Evolutionary conservation across 1,284 basidiomycete species (phyloP).

Genomic region (Agaricales sp.): DNA sequence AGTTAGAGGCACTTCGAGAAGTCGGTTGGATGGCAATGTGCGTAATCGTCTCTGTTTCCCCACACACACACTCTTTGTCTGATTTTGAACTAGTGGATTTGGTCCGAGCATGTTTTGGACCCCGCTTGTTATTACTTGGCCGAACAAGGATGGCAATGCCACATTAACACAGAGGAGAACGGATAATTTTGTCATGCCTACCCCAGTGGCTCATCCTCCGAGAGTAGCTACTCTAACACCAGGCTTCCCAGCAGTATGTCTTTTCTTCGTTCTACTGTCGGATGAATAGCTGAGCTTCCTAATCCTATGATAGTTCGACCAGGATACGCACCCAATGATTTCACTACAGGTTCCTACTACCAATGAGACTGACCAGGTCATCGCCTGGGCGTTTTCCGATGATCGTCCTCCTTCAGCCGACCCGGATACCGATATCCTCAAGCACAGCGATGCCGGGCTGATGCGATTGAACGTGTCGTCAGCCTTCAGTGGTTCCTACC

Average conservation of each 20-base stretch:
- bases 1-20: conserved; percentile 29
- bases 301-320: neutral
- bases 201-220: neutral
- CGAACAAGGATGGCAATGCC: conserved; percentile 31
- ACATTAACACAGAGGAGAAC: conserved; percentile 32
- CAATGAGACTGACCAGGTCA: neutral
- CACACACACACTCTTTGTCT: conserved; percentile 6
- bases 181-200: neutral
- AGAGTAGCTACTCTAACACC: neutral
- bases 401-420: neutral
- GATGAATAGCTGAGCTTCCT: too few relatives aligned
- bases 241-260: neutral
- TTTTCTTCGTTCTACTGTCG: too few relatives aligned
- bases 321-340: neutral
- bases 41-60: conserved; percentile 10
- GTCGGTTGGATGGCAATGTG: conserved; percentile 50
- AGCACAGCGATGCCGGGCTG: neutral
- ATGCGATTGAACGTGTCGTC: neutral
- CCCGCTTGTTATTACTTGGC: conserved; percentile 34
- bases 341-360: neutral
- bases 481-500: neutral
- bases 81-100: conserved; percentile 52
- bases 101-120: conserved; percentile 37
- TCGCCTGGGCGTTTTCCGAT: neutral
- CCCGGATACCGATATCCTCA: neutral